These are phyloP conservation scores for Beverwykella pulmonaria DNA, from an alignment of 495 filamentous ascomycete genomes.

Conservation along the genomic window DNA sequence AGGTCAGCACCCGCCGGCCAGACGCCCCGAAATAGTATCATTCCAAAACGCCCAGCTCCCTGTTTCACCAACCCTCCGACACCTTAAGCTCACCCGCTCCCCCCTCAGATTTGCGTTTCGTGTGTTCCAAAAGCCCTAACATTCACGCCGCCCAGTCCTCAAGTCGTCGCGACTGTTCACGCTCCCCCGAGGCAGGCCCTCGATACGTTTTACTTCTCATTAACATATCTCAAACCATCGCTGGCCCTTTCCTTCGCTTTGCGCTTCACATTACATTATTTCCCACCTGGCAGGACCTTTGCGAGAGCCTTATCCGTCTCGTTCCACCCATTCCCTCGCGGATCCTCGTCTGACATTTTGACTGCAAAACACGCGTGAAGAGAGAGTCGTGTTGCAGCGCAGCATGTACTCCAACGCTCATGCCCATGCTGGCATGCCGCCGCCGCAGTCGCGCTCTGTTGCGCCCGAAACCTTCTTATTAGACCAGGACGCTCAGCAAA, in stretches of 20 bases:
- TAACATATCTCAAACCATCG: constrained; percentile 41
- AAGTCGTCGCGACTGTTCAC: constrained; percentile 32
- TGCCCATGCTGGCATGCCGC: constrained; percentile 57
- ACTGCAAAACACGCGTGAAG: constrained; percentile 32
- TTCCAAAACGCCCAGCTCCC: constrained; percentile 37
- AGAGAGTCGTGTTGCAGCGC: constrained; percentile 38
- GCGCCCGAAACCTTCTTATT: constrained; percentile 96
- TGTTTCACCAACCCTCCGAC: constrained; percentile 42
- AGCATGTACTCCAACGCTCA: constrained; percentile 47
- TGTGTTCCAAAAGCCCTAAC: constrained; percentile 33
- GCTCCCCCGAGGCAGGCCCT: constrained; percentile 42
- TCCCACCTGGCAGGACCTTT: constrained; percentile 42
- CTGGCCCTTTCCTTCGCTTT: constrained; percentile 40
- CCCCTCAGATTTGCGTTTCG: constrained; percentile 38
- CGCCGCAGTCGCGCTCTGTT: constrained; percentile 62
- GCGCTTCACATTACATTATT: constrained; percentile 41
- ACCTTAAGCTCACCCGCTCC: constrained; percentile 35
- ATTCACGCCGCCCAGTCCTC: constrained; percentile 28
- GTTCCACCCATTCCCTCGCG: constrained; percentile 19
- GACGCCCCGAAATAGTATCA: constrained; percentile 22
- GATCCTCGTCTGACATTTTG: constrained; percentile 30
- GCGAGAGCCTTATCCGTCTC: constrained; percentile 40
- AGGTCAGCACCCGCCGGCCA: background rate
- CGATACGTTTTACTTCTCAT: constrained; percentile 40
- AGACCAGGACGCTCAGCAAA: constrained; percentile 92